These are phyloP conservation scores for Backusella circina DNA, from an alignment of 192 early-diverging fungal genomes.

Conservation along the genomic window DNA sequence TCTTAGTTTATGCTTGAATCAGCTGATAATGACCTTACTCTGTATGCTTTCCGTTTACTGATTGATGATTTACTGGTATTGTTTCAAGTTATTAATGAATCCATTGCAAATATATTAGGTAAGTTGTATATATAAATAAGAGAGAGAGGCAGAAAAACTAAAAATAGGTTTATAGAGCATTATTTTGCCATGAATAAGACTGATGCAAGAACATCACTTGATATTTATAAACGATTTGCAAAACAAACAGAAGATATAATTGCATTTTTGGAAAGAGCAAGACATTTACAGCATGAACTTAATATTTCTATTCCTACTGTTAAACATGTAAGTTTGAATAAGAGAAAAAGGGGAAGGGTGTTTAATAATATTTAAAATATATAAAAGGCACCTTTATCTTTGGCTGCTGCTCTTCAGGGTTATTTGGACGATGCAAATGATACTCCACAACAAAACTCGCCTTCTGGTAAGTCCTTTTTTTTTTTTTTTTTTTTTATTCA, in stretches of 20 bases:
- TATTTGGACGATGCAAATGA: conserved; percentile 26
- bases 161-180: conserved; percentile 39
- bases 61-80: conserved; percentile 70
- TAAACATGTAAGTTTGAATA: conserved; percentile 60
- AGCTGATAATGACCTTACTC: conserved; percentile 70
- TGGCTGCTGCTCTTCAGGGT: conserved; percentile 31
- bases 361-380: not conserved
- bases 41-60: conserved; percentile 68
- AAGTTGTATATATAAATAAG: conserved; percentile 12
- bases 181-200: conserved; percentile 74
- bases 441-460: not conserved
- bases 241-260: conserved; percentile 68
- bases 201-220: conserved; percentile 61
- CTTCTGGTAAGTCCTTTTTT: not conserved
- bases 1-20: conserved; percentile 69
- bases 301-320: conserved; percentile 68
- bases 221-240: conserved; percentile 78
- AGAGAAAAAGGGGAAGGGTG: not conserved
- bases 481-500: not conserved
- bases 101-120: conserved; percentile 74
- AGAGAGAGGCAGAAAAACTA: not conserved
- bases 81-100: conserved; percentile 80
- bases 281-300: conserved; percentile 54
- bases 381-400: conserved; percentile 28
- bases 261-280: conserved; percentile 68